Evolutionary conservation across 2,329 filamentous ascomycete genomes (phyloP), one percentile per base, ranked within the genome.

Genomic region (Penicillium sp.): DNA sequence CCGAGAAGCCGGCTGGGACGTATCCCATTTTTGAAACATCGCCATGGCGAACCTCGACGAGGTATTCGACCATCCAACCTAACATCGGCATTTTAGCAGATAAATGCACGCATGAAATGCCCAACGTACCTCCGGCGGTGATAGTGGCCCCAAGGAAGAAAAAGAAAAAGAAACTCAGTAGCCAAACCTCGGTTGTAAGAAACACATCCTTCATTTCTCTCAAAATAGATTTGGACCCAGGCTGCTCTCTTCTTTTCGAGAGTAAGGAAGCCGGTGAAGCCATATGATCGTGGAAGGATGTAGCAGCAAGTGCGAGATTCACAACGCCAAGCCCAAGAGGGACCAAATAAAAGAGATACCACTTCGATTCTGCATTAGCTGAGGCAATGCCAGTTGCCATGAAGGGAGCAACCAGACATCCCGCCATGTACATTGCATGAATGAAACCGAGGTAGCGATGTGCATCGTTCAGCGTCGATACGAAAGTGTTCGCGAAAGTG

Each of bases 61-160:
- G 76, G 52, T 85, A 88, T 59, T 87, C 83, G 2, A 88, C 85
- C 0, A 87, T 80, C 86, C 85, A 88, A 1, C 86, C 84, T 55
- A 24, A 5, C 22, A 14, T 10, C 24, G 4, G 24, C 2, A 7
- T 7, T 27, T 48, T 27, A 9, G 7, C 11, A 27, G 14, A 16
- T 7, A 7, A 5, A 0, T 9, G 8, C 11, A n/a, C 10, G 6
- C 4, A 9, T 2, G 5, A 7, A 1, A 22, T n/a, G 13, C n/a
- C 10, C 18, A 8, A 52, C 65, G 24, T 60, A 68, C 76, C 76
- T 8, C 67, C 60, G n/a, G 83, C 80, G 0, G 85, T 87, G 2
- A 85, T 77, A 1, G 65, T 67, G 0, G 78, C 80, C 0, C 86
- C 85, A 0, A 88, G 73, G 48, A 83, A 82, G 66, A 87, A 86